phyloP scores from a whole-genome alignment of 176 grass and related monocot genomes.

The Phoenix roebelenii region DNA sequence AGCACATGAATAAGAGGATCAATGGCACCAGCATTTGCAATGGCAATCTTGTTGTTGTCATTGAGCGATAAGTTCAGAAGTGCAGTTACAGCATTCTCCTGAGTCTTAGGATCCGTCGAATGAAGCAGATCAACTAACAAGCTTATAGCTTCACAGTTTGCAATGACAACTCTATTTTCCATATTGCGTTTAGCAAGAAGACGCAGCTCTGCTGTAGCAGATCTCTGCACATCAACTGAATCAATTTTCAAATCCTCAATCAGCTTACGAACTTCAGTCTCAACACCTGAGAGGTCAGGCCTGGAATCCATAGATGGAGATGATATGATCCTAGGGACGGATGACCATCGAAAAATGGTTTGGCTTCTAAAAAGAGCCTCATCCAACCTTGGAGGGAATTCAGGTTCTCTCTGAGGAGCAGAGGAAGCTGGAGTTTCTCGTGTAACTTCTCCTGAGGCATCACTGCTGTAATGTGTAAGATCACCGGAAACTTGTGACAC shows the following conservation, averaged over 20 bases:
- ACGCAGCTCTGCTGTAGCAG: slow-evolving; percentile 46
- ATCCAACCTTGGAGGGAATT: slow-evolving; percentile 31
- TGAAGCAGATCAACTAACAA: slow-evolving; percentile 59
- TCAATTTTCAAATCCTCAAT: slow-evolving; percentile 56
- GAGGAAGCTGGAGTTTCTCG: slow-evolving; percentile 27
- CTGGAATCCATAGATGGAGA: slow-evolving; percentile 49
- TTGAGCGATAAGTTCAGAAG: slow-evolving; percentile 74
- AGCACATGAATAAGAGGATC: slow-evolving; percentile 70
- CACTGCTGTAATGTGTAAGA: slow-evolving; percentile 43
- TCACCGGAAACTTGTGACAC: slow-evolving; percentile 31
- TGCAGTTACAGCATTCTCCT: slow-evolving; percentile 68
- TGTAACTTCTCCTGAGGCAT: slow-evolving; percentile 38
- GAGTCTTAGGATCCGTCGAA: slow-evolving; percentile 40
- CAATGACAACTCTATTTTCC: slow-evolving; percentile 58
- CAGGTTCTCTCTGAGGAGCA: slow-evolving; percentile 26
- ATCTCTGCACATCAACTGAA: slow-evolving; percentile 30
- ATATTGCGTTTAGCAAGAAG: slow-evolving; percentile 56
- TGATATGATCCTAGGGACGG: slow-evolving; percentile 55
- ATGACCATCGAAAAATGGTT: slow-evolving; percentile 35
- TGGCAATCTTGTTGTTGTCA: slow-evolving; percentile 74
- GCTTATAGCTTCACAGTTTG: slow-evolving; percentile 47
- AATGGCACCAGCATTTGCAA: slow-evolving; percentile 47
- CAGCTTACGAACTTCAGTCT: slow-evolving; percentile 35
- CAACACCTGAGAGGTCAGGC: slow-evolving; percentile 37
- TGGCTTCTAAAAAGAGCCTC: slow-evolving; percentile 30